phyloP scores from a whole-genome alignment of 2,329 filamentous ascomycete genomes.

The Fusarium pilosicola region DNA sequence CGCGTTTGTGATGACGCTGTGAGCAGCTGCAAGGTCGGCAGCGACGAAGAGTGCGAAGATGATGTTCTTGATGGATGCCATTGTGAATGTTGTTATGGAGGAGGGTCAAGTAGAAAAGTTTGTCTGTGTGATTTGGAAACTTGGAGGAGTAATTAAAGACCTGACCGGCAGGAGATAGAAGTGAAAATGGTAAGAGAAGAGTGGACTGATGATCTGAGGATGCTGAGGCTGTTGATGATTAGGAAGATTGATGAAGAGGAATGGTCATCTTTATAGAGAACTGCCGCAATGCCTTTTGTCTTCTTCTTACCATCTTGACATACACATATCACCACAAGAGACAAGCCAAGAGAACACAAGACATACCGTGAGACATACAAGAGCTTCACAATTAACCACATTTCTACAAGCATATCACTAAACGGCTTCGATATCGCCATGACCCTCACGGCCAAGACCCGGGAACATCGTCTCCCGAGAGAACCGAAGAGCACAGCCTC shows the following conservation, averaged over 20 bases:
- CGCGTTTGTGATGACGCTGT: slow-evolving; percentile 41
- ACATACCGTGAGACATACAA: background rate
- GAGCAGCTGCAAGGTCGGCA: background rate
- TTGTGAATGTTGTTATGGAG: background rate
- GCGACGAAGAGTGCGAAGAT: slow-evolving; percentile 1
- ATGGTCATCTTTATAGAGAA: slow-evolving; percentile 1
- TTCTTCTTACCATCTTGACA: background rate
- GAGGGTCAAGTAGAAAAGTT: too few species aligned
- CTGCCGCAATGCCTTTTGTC: accelerated
- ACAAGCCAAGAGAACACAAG: background rate
- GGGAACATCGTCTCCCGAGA: slow-evolving; percentile 5
- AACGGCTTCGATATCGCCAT: slow-evolving; percentile 43
- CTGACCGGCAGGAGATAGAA: slow-evolving; percentile 11
- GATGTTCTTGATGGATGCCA: slow-evolving; percentile 14
- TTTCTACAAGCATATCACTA: background rate
- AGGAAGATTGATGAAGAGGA: background rate
- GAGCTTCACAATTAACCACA: background rate
- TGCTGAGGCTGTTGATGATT: background rate
- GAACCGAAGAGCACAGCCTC: slow-evolving; percentile 5
- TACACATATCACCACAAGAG: background rate
- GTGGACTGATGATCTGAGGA: background rate
- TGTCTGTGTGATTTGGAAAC: background rate
- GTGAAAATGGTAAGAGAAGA: background rate
- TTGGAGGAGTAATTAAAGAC: background rate
- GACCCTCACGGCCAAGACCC: slow-evolving; percentile 37